Evolutionary conservation across 2,329 filamentous ascomycete species (phyloP).

Genomic region (Alternaria alternata): DNA sequence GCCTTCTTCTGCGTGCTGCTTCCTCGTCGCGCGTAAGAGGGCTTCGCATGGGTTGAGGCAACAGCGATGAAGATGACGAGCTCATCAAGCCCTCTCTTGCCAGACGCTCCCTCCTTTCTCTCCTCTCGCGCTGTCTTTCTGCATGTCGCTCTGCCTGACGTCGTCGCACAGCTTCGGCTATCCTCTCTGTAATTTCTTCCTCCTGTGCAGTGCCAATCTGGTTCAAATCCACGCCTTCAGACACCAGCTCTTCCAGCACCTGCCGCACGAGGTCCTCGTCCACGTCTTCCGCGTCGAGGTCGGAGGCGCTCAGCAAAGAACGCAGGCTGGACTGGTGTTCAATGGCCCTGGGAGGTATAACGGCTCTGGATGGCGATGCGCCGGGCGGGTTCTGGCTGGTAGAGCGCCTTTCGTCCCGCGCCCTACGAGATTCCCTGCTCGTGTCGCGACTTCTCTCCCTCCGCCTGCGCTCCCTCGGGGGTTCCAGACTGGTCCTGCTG

Average conservation of each 20-base stretch:
- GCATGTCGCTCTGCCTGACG: constrained; percentile 72
- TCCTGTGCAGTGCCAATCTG: constrained; percentile 85
- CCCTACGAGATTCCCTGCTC: constrained; percentile 41
- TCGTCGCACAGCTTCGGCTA: constrained; percentile 85
- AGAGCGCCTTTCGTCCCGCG: constrained; percentile 34
- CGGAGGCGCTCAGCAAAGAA: constrained; percentile 81
- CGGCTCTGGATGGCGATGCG: constrained; percentile 29
- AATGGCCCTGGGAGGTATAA: constrained; percentile 63
- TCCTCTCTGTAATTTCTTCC: constrained; percentile 88
- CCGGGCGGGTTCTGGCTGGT: constrained; percentile 37
- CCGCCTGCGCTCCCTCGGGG: constrained; percentile 42
- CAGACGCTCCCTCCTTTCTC: constrained; percentile 44
- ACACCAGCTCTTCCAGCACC: constrained; percentile 84
- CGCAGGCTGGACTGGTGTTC: constrained; percentile 91
- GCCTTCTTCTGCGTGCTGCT: constrained; percentile 38
- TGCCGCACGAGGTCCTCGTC: constrained; percentile 89
- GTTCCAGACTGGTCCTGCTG: constrained; percentile 52
- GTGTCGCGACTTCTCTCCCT: constrained; percentile 52
- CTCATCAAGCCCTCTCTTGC: constrained; percentile 51
- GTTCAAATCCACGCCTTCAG: constrained; percentile 88
- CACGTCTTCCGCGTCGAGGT: constrained; percentile 78
- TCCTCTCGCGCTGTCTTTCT: constrained; percentile 61
- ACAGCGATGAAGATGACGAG: constrained; percentile 32
- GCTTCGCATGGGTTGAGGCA: constrained; percentile 36
- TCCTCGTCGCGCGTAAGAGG: constrained; percentile 43